phyloP scores from a whole-genome alignment of 108 stramenopile genomes.

The Nitzschia inconspicua region DNA sequence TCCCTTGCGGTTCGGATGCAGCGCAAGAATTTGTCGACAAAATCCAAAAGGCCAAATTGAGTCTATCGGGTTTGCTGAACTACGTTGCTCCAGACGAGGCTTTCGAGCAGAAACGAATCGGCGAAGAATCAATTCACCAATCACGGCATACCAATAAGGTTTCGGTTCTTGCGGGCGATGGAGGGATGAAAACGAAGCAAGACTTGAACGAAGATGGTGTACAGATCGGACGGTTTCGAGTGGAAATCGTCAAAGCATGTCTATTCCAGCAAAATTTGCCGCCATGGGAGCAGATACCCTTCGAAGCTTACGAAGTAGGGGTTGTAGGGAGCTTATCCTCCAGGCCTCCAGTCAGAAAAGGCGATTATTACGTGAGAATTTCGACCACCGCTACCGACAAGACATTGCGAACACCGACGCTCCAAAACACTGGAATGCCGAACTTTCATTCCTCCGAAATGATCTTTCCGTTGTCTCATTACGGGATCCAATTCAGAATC shows the following conservation, averaged over 20 bases:
- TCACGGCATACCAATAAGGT: no score
- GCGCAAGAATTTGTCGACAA: conserved; percentile 49
- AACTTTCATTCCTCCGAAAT: conserved; percentile 66
- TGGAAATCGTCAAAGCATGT: conserved; percentile 55
- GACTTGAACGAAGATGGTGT: neutral
- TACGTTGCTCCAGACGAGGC: conserved; percentile 45
- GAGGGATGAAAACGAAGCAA: neutral
- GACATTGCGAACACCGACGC: conserved; percentile 56
- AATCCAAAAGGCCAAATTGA: conserved; percentile 53
- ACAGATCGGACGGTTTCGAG: conserved; percentile 47
- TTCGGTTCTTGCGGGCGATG: no score
- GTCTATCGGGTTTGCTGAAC: conserved; percentile 30
- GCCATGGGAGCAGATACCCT: conserved; percentile 53
- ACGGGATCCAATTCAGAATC: conserved; percentile 73
- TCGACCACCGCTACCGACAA: conserved; percentile 47
- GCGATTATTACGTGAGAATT: conserved; percentile 83
- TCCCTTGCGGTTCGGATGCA: conserved; percentile 70
- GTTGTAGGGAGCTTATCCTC: no score
- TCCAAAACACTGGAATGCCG: conserved; percentile 64
- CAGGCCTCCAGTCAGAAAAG: conserved; percentile 38
- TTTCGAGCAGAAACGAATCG: conserved; percentile 2
- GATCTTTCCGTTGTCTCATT: conserved; percentile 31
- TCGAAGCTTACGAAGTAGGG: conserved; percentile 21
- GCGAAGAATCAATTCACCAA: neutral
- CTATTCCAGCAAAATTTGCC: conserved; percentile 48